phyloP scores from a whole-genome alignment of 176 grass and related monocot genomes.

The Zea luxurians region DNA sequence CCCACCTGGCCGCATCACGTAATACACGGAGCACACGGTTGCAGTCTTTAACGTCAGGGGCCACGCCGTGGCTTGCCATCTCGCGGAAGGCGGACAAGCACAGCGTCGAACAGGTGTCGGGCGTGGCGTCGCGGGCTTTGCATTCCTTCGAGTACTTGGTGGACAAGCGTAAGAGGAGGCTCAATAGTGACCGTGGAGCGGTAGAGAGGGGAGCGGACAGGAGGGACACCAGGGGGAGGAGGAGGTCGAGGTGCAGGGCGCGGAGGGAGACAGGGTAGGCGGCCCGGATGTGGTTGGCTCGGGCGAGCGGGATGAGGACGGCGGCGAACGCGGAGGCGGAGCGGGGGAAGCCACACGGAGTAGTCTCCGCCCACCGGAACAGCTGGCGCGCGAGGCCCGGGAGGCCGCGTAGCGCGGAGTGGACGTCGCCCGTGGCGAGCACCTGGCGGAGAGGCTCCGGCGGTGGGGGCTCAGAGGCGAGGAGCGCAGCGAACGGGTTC shows the following conservation, averaged over 20 bases:
- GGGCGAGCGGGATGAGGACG: constrained; percentile 57
- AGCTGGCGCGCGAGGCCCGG: constrained; percentile 60
- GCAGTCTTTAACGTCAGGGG: constrained; percentile 56
- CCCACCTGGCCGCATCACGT: constrained; percentile 41
- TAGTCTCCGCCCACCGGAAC: constrained; percentile 83
- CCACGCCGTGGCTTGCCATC: constrained; percentile 44
- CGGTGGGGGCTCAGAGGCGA: constrained; percentile 35
- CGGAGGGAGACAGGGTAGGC: constrained; percentile 57
- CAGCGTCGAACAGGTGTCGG: constrained; percentile 44
- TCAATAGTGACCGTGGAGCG: constrained; percentile 8
- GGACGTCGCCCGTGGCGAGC: constrained; percentile 51
- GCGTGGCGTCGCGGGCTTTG: background rate
- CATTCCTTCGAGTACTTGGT: constrained; percentile 46
- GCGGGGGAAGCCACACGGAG: constrained; percentile 53
- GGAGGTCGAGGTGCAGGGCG: constrained; percentile 60
- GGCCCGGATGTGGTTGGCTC: constrained; percentile 38
- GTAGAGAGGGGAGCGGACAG: constrained; percentile 19
- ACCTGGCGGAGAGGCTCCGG: constrained; percentile 47
- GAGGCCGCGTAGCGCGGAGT: constrained; percentile 33
- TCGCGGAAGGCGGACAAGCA: constrained; percentile 53
- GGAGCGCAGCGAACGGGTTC: constrained; percentile 30
- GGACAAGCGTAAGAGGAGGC: constrained; percentile 50
- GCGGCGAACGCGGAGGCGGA: constrained; percentile 60
- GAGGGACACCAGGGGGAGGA: constrained; percentile 50
- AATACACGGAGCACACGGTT: constrained; percentile 54